Evolutionary conservation across 148 eudicot species (phyloP).

Genomic region (Amaranthus hypochondriacus): DNA sequence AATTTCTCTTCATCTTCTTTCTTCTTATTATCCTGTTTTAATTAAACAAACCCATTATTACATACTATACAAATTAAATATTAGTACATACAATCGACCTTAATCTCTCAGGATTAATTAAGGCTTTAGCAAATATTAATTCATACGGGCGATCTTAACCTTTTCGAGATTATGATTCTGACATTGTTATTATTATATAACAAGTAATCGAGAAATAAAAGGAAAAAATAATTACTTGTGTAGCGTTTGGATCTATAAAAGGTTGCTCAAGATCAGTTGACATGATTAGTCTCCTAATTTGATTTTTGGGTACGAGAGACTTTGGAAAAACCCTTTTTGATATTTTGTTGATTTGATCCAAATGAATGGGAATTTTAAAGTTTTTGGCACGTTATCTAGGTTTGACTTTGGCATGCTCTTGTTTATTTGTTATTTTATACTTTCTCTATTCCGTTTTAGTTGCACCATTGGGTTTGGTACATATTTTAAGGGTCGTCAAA

Average conservation of each 20-base stretch:
- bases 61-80: too few species aligned
- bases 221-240: constrained; percentile 5
- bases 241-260: constrained; percentile 11
- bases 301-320: background rate
- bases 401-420: constrained; percentile 5
- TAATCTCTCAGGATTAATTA: too few species aligned
- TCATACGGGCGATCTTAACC: too few species aligned
- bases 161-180: too few species aligned
- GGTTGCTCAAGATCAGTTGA: constrained; percentile 26
- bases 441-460: too few species aligned
- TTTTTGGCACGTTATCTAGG: background rate
- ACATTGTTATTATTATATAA: background rate
- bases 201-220: background rate
- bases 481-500: too few species aligned
- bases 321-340: background rate
- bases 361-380: background rate
- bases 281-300: constrained; percentile 2
- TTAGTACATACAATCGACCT: too few species aligned
- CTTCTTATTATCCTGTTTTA: background rate
- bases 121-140: too few species aligned
- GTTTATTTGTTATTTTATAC: background rate
- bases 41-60: too few species aligned
- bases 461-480: too few species aligned
- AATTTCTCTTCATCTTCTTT: constrained; percentile 17
- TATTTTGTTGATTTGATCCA: background rate